Conservation (phyloP, 2,329 filamentous ascomycete species). For the Fusarium oxysporum region DNA sequence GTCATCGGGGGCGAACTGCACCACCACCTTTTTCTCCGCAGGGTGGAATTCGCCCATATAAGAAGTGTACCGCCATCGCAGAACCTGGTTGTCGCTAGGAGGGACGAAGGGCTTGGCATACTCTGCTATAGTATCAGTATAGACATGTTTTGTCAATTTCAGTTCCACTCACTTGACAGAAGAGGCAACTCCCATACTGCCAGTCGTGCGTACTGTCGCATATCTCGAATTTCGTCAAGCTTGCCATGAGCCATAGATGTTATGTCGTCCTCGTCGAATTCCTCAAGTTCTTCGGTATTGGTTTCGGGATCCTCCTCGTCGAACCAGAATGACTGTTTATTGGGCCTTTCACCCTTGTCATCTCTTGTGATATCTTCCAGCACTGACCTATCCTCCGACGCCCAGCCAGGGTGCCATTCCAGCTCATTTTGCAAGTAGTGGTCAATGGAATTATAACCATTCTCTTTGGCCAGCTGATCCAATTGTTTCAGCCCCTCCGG, state of each 20-base stretch:
- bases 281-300: constrained; percentile 65
- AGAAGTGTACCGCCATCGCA: constrained; percentile 96
- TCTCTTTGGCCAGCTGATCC: constrained; percentile 51
- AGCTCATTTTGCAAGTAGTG: constrained; percentile 47
- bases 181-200: constrained; percentile 97
- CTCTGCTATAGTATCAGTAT: constrained; percentile 63
- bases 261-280: constrained; percentile 86
- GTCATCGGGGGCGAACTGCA: constrained; percentile 85
- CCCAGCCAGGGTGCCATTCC: constrained; percentile 46
- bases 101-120: constrained; percentile 83
- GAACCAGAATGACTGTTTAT: constrained; percentile 60
- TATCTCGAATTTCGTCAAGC: constrained; percentile 87
- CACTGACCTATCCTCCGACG: constrained; percentile 48
- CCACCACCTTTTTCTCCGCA: constrained; percentile 91
- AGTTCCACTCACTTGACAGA: constrained; percentile 76
- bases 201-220: constrained; percentile 87
- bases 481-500: constrained; percentile 50
- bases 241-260: constrained; percentile 85
- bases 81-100: constrained; percentile 74
- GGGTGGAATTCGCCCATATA: constrained; percentile 97
- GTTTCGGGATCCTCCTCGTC: constrained; percentile 62
- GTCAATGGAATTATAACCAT: constrained; percentile 50
- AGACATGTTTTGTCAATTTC: not conserved
- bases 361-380: constrained; percentile 48
- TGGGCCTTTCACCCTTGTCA: constrained; percentile 49